Evolutionary conservation across 768 basidiomycete species (phyloP).

Genomic region (Mrakia gelida): DNA sequence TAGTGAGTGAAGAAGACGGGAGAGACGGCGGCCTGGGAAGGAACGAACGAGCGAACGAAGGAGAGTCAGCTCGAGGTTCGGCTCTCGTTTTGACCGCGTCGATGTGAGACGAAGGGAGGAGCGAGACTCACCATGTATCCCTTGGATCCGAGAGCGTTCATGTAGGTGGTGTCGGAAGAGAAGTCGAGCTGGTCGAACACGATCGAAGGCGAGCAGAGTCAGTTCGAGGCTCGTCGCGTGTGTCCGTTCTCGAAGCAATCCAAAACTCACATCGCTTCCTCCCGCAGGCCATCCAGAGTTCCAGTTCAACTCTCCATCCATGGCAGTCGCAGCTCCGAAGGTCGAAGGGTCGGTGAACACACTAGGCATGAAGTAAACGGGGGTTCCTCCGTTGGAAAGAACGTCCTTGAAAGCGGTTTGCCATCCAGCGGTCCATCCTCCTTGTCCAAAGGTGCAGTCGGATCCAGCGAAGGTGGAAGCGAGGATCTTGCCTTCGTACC

Average conservation of each 20-base stretch:
- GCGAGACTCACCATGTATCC: slow-evolving; percentile 39
- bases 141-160: slow-evolving; percentile 39
- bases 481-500: slow-evolving; percentile 41
- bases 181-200: slow-evolving; percentile 45
- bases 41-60: no score
- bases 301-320: slow-evolving; percentile 52
- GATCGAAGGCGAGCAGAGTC: neutral
- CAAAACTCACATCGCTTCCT: slow-evolving; percentile 25
- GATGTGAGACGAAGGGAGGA: no score
- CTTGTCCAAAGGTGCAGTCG: slow-evolving; percentile 44
- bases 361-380: slow-evolving; percentile 35
- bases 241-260: neutral
- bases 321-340: slow-evolving; percentile 31
- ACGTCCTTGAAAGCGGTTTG: slow-evolving; percentile 35
- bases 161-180: slow-evolving; percentile 36
- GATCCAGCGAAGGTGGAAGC: slow-evolving; percentile 45
- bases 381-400: slow-evolving; percentile 25
- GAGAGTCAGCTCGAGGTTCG: neutral
- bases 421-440: slow-evolving; percentile 40
- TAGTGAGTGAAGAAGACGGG: slow-evolving; percentile 46
- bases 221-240: neutral
- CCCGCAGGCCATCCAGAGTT: slow-evolving; percentile 72
- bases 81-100: neutral
- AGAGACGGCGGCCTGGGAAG: slow-evolving; percentile 36
- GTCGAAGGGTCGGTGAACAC: slow-evolving; percentile 36